Evolutionary conservation across 257 asterid species (phyloP).

Genomic region (Solanum appendiculatum): DNA sequence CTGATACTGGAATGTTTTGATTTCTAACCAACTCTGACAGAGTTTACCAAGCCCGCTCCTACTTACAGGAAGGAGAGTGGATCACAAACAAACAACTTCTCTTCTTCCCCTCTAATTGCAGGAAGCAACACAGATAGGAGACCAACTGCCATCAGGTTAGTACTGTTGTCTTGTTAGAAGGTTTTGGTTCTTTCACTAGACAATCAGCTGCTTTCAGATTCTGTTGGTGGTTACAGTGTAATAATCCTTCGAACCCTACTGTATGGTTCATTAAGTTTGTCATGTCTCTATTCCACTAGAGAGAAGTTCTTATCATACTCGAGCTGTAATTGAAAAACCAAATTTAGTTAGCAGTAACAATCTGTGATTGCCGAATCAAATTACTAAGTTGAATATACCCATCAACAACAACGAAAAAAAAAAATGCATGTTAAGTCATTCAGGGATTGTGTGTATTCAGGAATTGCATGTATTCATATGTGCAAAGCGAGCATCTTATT

Average conservation of each 20-base stretch:
- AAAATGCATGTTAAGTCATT: not conserved
- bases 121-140: constrained; percentile 41
- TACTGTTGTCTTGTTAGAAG: constrained; percentile 1
- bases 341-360: not conserved
- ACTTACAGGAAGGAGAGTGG: constrained; percentile 69
- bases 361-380: not conserved
- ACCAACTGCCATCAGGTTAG: constrained; percentile 38
- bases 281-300: not conserved
- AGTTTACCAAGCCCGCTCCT: constrained; percentile 36
- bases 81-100: constrained; percentile 28
- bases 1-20: not conserved
- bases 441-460: not conserved
- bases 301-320: not conserved
- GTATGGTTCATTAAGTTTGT: not conserved
- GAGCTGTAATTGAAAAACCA: not conserved
- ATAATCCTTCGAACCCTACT: not conserved
- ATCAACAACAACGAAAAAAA: not conserved
- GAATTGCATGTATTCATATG: not conserved
- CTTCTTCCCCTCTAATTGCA: constrained; percentile 29
- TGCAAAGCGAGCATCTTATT: not conserved
- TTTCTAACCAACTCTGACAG: constrained; percentile 15
- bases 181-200: not conserved
- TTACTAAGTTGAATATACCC: not conserved
- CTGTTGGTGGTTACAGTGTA: not conserved
- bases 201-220: not conserved